Conservation (phyloP, 2,329 filamentous ascomycete species). For the Epichloe gansuensis region DNA sequence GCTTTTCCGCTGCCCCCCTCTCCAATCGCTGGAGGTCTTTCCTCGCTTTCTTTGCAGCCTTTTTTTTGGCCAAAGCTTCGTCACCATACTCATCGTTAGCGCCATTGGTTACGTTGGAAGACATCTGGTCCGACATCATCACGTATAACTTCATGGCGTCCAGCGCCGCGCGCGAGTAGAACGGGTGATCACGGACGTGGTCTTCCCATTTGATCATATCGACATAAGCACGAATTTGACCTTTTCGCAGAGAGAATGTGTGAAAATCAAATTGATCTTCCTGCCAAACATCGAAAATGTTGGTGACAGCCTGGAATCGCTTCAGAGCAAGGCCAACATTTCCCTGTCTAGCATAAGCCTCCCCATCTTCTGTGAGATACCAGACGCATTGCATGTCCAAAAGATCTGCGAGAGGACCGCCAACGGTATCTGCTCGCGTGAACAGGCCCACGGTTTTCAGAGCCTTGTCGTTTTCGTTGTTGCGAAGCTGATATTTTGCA, state of each 20-base stretch:
- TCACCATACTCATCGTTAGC: constrained; percentile 36
- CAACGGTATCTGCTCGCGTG: constrained; percentile 78
- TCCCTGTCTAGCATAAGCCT: constrained; percentile 71
- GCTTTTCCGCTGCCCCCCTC: constrained; percentile 66
- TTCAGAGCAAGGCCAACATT: constrained; percentile 81
- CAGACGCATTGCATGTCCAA: constrained; percentile 98
- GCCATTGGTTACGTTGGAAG: constrained; percentile 50
- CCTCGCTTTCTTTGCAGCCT: constrained; percentile 79
- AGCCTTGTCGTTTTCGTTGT: constrained; percentile 77
- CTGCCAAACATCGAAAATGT: constrained; percentile 94
- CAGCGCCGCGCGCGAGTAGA: constrained; percentile 74
- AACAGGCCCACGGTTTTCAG: constrained; percentile 86
- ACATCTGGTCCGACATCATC: constrained; percentile 61
- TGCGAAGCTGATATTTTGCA: constrained; percentile 90
- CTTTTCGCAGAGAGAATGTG: constrained; percentile 91
- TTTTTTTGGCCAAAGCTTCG: constrained; percentile 62
- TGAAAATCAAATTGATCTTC: constrained; percentile 99
- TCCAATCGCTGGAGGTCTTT: constrained; percentile 55
- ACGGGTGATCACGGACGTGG: constrained; percentile 78
- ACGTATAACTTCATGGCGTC: constrained; percentile 72
- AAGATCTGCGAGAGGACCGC: constrained; percentile 79
- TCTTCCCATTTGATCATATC: constrained; percentile 98
- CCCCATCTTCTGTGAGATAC: constrained; percentile 91
- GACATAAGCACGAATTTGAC: constrained; percentile 85
- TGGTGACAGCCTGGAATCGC: constrained; percentile 75